Conservation (phyloP, 768 basidiomycete species). For the Hirschioporus abietinus region DNA sequence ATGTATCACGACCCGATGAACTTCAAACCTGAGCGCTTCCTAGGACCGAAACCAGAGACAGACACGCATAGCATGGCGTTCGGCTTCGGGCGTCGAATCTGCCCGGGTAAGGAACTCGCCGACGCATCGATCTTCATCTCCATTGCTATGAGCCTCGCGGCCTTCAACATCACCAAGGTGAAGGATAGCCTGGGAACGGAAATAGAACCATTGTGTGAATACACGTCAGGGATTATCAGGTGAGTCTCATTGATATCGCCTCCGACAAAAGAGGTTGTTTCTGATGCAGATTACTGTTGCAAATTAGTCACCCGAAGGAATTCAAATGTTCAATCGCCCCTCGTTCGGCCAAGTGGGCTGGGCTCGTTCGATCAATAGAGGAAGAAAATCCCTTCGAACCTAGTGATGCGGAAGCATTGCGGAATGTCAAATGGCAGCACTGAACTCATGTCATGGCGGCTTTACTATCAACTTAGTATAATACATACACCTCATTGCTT, state of each 20-base stretch:
- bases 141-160: slow-evolving; percentile 25
- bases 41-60: slow-evolving; percentile 18
- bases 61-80: slow-evolving; percentile 23
- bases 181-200: slow-evolving; percentile 20
- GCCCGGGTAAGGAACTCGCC: slow-evolving; percentile 25
- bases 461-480: background rate
- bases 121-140: slow-evolving; percentile 25
- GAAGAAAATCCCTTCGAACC: background rate
- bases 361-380: slow-evolving; percentile 14
- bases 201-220: slow-evolving; percentile 21
- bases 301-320: slow-evolving; percentile 20
- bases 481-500: too few species aligned
- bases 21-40: slow-evolving; percentile 30
- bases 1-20: slow-evolving; percentile 26
- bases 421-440: background rate
- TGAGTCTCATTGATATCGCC: slow-evolving; percentile 1
- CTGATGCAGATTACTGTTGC: background rate
- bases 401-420: background rate
- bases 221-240: slow-evolving; percentile 22
- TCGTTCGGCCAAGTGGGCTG: slow-evolving; percentile 19
- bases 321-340: slow-evolving; percentile 25
- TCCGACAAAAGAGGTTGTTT: background rate
- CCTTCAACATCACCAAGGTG: slow-evolving; percentile 24
- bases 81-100: slow-evolving; percentile 25
- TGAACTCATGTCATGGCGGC: background rate